Evolutionary conservation across 2,329 filamentous ascomycete genomes (phyloP).

Genomic region (Diplodia scrobiculata): DNA sequence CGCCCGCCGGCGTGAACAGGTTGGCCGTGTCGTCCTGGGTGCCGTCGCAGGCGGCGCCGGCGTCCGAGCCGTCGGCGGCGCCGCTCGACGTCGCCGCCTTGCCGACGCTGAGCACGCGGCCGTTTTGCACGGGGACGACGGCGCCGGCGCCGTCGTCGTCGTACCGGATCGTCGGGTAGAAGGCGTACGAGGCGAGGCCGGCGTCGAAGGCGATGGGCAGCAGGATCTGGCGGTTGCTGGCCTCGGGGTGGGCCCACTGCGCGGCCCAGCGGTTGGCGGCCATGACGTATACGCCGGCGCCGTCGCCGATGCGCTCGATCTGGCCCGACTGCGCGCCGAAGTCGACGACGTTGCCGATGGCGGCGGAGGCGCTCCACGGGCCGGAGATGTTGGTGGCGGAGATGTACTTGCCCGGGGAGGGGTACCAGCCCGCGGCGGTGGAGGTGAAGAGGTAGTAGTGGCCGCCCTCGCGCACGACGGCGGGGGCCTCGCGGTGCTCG

Average conservation of each 20-base stretch:
- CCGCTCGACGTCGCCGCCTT: constrained; percentile 30
- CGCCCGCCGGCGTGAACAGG: constrained; percentile 30
- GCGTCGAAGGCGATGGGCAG: constrained; percentile 30
- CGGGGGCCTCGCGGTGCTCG: constrained; percentile 32
- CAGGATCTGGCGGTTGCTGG: constrained; percentile 31
- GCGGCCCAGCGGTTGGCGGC: constrained; percentile 31
- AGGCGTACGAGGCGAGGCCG: constrained; percentile 32
- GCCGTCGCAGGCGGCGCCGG: constrained; percentile 1
- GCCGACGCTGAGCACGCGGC: constrained; percentile 32
- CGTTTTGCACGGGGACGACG: constrained; percentile 32
- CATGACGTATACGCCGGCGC: constrained; percentile 27
- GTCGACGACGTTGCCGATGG: constrained; percentile 32
- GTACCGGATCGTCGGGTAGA: constrained; percentile 31
- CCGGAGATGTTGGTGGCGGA: neutral
- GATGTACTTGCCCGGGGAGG: constrained; percentile 30
- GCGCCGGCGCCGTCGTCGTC: constrained; percentile 32
- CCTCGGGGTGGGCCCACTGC: constrained; percentile 32
- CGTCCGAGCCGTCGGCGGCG: constrained; percentile 25
- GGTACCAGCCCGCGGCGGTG: constrained; percentile 33
- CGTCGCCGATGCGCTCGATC: constrained; percentile 26
- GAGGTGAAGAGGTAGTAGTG: constrained; percentile 34
- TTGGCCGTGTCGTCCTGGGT: constrained; percentile 6
- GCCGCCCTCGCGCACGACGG: constrained; percentile 30
- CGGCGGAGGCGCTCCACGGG: constrained; percentile 30
- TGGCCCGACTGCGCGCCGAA: constrained; percentile 33